Evolutionary conservation across 2,329 filamentous ascomycete genomes (phyloP), one percentile per base, ranked within the genome.

Genomic region (Lomentospora prolificans): DNA sequence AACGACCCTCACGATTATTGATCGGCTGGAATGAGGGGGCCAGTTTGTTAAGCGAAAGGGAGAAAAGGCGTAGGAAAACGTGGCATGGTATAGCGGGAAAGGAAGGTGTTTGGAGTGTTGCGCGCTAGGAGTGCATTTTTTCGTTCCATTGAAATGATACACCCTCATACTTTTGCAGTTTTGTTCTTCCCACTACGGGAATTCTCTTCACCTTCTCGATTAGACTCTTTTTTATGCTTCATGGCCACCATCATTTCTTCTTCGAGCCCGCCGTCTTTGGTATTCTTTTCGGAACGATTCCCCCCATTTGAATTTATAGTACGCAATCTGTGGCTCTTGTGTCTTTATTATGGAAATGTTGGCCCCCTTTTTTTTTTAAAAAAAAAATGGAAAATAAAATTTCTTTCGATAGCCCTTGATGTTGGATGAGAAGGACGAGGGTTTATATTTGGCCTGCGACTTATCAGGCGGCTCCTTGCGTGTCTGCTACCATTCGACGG

Each of bases 281-380:
- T 56, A 51, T 52, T 51, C 12, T 12, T 46, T 39, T n/a, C 51
- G 5, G 41, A 24, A n/a, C 33, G 27, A 58, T 51, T 28, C 33
- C 27, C 17, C 19, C 25, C 12, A 33, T 12, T 39, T 30, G 17
- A 2, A 30, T 30, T 39, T 46, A 44, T 50, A 25, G 51, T 30
- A 22, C 25, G 22, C n/a, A 17, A 28, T 30, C 46, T 52, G 56
- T 44, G 50, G 48, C 12, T 51, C 46, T 55, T 50, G 27, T 24
- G 27, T 39, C 25, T 48, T 25, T 12, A 12, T 17, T 17, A 25
- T 22, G 44, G 17, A 25, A 48, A 4, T n/a, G 44, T 25, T 25
- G 44, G 44, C 7, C 36, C 19, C n/a, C n/a, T 14, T 41, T 41
- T 17, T 41, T 41, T 41, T 8, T n/a, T n/a, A n/a, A n/a, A n/a